A percentile compares a stretch with the other conserved stretches of the same genome.
These are phyloP conservation scores for Naematelia aurantialba DNA, from an alignment of 768 basidiomycete genomes.

Conservation along the genomic window DNA sequence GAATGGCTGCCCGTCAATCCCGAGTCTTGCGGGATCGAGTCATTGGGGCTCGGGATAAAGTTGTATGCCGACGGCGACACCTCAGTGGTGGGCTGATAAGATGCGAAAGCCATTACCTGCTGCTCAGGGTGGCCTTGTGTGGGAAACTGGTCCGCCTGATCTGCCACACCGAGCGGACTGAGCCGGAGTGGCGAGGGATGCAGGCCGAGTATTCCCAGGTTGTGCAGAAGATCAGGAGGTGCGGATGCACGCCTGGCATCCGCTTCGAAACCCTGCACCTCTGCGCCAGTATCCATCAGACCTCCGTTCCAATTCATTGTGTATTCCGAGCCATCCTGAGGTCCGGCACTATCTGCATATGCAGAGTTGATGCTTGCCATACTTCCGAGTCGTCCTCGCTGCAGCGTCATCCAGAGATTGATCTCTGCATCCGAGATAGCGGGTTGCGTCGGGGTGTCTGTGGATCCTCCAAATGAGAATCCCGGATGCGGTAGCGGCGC, in stretches of 20 bases:
- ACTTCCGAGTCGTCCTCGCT: slow-evolving; percentile 36
- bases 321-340: background rate
- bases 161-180: slow-evolving; percentile 12
- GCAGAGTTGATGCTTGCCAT: slow-evolving; percentile 37
- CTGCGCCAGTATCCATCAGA: background rate
- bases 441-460: slow-evolving; percentile 8
- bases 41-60: background rate
- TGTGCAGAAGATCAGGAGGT: slow-evolving; percentile 33
- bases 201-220: slow-evolving; percentile 33
- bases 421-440: slow-evolving; percentile 11
- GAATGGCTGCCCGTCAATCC: background rate
- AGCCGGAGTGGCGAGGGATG: slow-evolving; percentile 12
- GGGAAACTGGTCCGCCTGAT: background rate
- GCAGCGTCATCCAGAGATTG: slow-evolving; percentile 18
- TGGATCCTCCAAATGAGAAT: slow-evolving; percentile 38
- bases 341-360: slow-evolving; percentile 19
- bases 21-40: background rate
- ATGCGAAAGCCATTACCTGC: background rate
- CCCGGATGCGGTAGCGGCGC: slow-evolving; percentile 41
- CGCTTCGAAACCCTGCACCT: slow-evolving; percentile 32
- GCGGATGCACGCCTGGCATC: slow-evolving; percentile 40
- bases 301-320: background rate
- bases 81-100: background rate
- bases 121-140: background rate
- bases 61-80: background rate